These are phyloP conservation scores for Ananas comosus DNA, from an alignment of 176 grass and related monocot species.

Conservation along the genomic window DNA sequence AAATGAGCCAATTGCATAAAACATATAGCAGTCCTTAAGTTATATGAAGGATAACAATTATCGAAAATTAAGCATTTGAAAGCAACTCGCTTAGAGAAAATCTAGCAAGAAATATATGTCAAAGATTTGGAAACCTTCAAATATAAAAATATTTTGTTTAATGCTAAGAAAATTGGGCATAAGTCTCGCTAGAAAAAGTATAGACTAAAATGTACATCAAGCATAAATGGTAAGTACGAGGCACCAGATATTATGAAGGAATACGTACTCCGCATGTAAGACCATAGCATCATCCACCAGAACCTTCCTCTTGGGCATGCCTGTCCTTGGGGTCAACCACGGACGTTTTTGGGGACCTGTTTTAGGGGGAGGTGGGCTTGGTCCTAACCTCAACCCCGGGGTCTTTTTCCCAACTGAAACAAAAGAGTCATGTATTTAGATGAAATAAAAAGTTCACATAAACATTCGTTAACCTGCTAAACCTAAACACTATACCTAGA, in stretches of 20 bases:
- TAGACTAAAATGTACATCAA: neutral
- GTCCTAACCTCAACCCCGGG: conserved; percentile 53
- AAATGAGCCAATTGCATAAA: neutral
- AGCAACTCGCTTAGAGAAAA: neutral
- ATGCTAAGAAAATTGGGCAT: too few relatives aligned
- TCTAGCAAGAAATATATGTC: neutral
- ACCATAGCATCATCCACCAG: conserved; percentile 85
- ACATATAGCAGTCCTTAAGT: neutral
- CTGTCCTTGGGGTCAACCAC: conserved; percentile 40
- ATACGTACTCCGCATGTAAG: conserved; percentile 94
- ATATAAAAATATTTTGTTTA: too few relatives aligned
- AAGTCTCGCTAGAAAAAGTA: too few relatives aligned
- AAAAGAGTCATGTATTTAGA: conserved; percentile 32
- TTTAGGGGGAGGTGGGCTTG: conserved; percentile 47
- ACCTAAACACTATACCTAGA: too few relatives aligned
- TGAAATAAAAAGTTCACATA: neutral
- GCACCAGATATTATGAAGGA: conserved; percentile 13
- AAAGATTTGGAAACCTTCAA: neutral
- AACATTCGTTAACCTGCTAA: neutral
- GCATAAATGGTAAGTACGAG: neutral
- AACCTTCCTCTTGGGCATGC: conserved; percentile 68
- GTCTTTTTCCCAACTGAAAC: conserved; percentile 72
- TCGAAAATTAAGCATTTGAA: neutral
- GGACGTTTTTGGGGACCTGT: conserved; percentile 60
- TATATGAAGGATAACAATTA: neutral